Conservation (phyloP, 1,284 basidiomycete species). For the Ganoderma multipileum region DNA sequence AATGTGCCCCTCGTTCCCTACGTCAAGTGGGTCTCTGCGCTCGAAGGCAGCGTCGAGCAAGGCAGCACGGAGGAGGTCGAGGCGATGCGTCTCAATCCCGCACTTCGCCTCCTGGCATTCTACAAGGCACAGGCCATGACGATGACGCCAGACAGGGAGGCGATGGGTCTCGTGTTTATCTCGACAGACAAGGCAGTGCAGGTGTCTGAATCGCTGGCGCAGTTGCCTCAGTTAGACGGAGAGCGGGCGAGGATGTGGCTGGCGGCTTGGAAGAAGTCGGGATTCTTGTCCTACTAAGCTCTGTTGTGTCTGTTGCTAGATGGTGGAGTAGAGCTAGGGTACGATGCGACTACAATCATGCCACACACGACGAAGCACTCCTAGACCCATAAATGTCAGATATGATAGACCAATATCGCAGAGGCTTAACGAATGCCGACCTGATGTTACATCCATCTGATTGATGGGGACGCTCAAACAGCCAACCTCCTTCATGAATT, state of each 20-base stretch:
- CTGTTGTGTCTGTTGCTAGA: too few relatives aligned
- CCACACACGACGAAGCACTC: too few relatives aligned
- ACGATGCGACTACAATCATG: too few relatives aligned
- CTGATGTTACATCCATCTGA: too few relatives aligned
- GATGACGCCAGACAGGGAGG: slow-evolving; percentile 22
- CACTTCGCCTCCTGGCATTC: slow-evolving; percentile 40
- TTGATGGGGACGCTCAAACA: too few relatives aligned
- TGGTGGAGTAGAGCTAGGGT: too few relatives aligned
- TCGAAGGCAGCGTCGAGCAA: slow-evolving; percentile 22
- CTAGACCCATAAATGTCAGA: too few relatives aligned
- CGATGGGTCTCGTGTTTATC: slow-evolving; percentile 25
- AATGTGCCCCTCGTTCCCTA: slow-evolving; percentile 34
- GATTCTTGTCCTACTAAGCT: slow-evolving; percentile 10
- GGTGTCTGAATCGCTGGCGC: slow-evolving; percentile 23
- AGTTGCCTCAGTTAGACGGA: slow-evolving; percentile 16
- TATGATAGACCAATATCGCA: too few relatives aligned
- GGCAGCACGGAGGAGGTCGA: slow-evolving; percentile 40
- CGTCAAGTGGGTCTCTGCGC: slow-evolving; percentile 30
- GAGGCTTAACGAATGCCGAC: too few relatives aligned
- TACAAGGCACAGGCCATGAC: slow-evolving; percentile 27
- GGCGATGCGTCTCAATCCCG: slow-evolving; percentile 38
- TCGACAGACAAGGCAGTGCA: slow-evolving; percentile 22
- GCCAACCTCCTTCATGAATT: too few relatives aligned
- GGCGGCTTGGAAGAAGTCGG: slow-evolving; percentile 23
- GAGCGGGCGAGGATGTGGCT: slow-evolving; percentile 24